phyloP scores from a whole-genome alignment of 305 asterid species.

The Fraxinus latifolia region DNA sequence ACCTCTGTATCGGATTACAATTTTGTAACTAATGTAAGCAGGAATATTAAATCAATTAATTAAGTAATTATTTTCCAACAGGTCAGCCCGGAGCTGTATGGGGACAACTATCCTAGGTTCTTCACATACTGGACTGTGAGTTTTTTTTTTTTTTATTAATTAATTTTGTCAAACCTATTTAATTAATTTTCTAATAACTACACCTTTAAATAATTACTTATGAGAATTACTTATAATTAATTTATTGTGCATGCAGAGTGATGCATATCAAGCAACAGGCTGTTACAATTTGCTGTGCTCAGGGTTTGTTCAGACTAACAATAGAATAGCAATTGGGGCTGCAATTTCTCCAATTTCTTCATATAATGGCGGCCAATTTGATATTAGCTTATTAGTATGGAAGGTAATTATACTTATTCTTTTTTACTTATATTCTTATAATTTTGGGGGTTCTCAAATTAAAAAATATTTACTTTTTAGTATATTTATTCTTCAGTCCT shows the following conservation, averaged over 20 bases:
- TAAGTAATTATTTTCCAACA: constrained; percentile 25
- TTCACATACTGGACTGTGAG: constrained; percentile 93
- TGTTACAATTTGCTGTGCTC: constrained; percentile 95
- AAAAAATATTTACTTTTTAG: background rate
- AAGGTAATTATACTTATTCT: constrained; percentile 49
- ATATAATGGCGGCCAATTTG: constrained; percentile 78
- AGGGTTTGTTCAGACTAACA: constrained; percentile 95
- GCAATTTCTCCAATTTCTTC: constrained; percentile 93
- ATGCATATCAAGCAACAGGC: constrained; percentile 94
- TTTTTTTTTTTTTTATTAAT: constrained; percentile 11
- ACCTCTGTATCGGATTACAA: constrained; percentile 25
- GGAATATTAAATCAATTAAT: constrained; percentile 24
- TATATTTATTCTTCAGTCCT: background rate
- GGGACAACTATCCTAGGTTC: constrained; percentile 77
- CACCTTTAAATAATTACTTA: constrained; percentile 1
- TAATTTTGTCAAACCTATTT: background rate
- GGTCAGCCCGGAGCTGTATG: constrained; percentile 90
- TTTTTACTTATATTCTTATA: background rate
- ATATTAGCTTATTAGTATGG: constrained; percentile 84
- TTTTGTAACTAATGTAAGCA: background rate
- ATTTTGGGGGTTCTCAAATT: background rate
- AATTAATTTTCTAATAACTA: constrained; percentile 5
- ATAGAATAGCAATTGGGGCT: constrained; percentile 84
- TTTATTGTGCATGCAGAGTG: constrained; percentile 54
- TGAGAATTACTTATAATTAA: constrained; percentile 17